Conservation (phyloP, 2,329 filamentous ascomycete species). For the Intubia oerlemansii region DNA sequence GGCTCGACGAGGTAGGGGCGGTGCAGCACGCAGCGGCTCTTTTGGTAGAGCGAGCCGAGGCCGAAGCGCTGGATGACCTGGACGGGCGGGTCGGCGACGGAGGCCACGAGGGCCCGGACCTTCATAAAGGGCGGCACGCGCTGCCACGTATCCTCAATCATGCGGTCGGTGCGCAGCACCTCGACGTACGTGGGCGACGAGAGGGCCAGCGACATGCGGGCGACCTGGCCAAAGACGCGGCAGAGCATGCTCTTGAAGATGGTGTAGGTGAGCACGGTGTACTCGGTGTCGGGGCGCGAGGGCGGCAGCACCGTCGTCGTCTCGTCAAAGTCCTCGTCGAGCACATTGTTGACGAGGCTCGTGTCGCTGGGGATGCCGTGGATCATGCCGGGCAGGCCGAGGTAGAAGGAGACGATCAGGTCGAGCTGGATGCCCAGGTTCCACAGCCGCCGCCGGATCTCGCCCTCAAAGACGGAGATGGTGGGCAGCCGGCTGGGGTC, state of each 20-base stretch:
- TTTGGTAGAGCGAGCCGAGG: slow-evolving; percentile 29
- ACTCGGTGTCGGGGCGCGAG: slow-evolving; percentile 32
- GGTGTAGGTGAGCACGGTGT: slow-evolving; percentile 34
- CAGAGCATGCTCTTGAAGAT: slow-evolving; percentile 28
- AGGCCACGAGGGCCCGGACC: slow-evolving; percentile 24
- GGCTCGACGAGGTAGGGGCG: slow-evolving; percentile 27
- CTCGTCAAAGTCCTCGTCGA: slow-evolving; percentile 43
- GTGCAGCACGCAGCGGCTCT: slow-evolving; percentile 32
- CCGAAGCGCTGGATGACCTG: slow-evolving; percentile 31
- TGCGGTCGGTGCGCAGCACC: slow-evolving; percentile 23
- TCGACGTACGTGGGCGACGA: slow-evolving; percentile 24
- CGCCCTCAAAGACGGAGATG: slow-evolving; percentile 28
- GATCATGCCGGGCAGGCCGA: slow-evolving; percentile 46
- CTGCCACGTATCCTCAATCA: slow-evolving; percentile 23
- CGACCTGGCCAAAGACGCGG: slow-evolving; percentile 26
- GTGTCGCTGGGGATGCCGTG: slow-evolving; percentile 42
- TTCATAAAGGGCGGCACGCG: slow-evolving; percentile 25
- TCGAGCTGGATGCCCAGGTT: slow-evolving; percentile 36
- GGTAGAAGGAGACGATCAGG: slow-evolving; percentile 41
- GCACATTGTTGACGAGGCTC: slow-evolving; percentile 35
- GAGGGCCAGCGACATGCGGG: slow-evolving; percentile 26
- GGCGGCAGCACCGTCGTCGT: slow-evolving; percentile 31
- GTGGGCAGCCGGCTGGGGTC: slow-evolving; percentile 29
- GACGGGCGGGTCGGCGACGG: slow-evolving; percentile 23
- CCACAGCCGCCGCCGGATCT: slow-evolving; percentile 33